Evolutionary conservation across 371 early-diverging fungal species (phyloP), one percentile per base, ranked within the genome.

Genomic region (Mortierella sp.): DNA sequence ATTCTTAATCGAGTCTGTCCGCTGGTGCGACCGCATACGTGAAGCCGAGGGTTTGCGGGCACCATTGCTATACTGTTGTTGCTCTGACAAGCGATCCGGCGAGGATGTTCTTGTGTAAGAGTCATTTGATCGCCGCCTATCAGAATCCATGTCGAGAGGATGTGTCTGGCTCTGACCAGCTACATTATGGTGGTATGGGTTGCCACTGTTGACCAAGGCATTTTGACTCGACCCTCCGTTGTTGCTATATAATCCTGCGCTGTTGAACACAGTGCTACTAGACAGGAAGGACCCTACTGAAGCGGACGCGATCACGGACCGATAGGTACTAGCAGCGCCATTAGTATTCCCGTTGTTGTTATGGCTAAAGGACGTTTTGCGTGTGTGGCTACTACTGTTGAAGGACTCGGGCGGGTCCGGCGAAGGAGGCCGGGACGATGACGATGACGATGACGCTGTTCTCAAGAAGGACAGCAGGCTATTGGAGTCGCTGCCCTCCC

Each of bases 381-480:
- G 46, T 2, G 67, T 67, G 24, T 72, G 72, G 50, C 34, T 34
- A 34, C 34, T 10, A 34, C 55, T 72, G 58, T 58, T 27, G 38
- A 47, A 38, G n/a, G 61, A 13, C 19, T 64, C 69, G 39, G 41
- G 45, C 21, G 24, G 47, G 27, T 74, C 76, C 0, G 76, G 76
- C 5, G 76, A 74, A 8, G 76, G 70, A 2, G 76, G 76, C 43
- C 76, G 27, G 34, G 34, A 34, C 34, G 34, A 34, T 10, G n/a
- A n/a, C n/a, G n/a, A n/a, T n/a, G n/a, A n/a, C 14, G 74, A 73
- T 4, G 73, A 63, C 0, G 61, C 27, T 4, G 59, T 48, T 27
- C 76, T 64, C 31, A 74, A 69, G 57, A 74, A 69, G 1, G 76
- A 61, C 14, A 68, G 47, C 46, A 69, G 54, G 43, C 76, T 48